Evolutionary conservation across 2,329 filamentous ascomycete species (phyloP), one percentile per base, ranked within the genome.

Genomic region (Didymella glomerata): DNA sequence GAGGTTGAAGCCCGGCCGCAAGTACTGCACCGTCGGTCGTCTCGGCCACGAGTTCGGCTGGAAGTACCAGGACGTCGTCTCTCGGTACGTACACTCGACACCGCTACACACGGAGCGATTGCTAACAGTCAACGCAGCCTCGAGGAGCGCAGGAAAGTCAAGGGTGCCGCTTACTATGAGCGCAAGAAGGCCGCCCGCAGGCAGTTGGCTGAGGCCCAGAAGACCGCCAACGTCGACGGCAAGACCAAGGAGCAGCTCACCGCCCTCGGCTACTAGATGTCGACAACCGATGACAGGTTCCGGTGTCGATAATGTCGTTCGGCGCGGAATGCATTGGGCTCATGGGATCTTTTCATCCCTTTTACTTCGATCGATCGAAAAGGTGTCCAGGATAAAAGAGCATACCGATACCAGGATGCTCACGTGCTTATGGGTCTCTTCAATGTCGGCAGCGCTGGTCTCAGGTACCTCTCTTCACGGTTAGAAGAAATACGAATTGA

Each of bases 41-140:
- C 86, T 99, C 80, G 95, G 92, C 83, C 93, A 97, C 84, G 95
- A 99, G 87, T 95, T 98, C 79, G 95, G 95, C 85, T 99, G 95
- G 95, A 99, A 99, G 87, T 98, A 99, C 90, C 91, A 97, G 88
- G 94, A 97, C 81, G 93, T 99, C 79, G 95, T 99, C 85, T 90
- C 90, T 78, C 93, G 92, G 93, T 98, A 85, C 78, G 93, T 90
- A 34, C 41, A 16, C 22, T 27, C 18, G 2, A 24, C 24, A 18
- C 22, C 18, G 13, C 20, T 36, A 30, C n/a, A 8, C 28, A 22
- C 25, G 7, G 13, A 42, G 25, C 14, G 28, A 8, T 48, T 55
- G 54, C 70, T 77, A 66, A 75, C 61, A 36, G 45, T 47, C 50
- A 27, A 13, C 61, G 73, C 77, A 98, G 95, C 84, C 89, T 99